phyloP scores from a whole-genome alignment of 495 filamentous ascomycete species.

The Lasiosphaeriaceae sp. region DNA sequence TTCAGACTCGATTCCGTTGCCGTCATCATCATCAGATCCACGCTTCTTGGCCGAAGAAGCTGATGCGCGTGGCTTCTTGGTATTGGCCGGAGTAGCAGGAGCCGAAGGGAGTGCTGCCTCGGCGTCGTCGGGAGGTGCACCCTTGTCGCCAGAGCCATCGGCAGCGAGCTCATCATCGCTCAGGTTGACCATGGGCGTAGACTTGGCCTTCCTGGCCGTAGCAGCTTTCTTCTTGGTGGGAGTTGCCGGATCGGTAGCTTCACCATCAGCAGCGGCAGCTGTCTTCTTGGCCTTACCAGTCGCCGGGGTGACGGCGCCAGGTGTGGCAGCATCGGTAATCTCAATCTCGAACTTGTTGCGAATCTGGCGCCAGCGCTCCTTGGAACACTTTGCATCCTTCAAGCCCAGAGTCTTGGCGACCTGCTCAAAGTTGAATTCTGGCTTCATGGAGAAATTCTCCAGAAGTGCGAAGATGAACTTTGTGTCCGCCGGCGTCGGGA shows the following conservation, averaged over 20 bases:
- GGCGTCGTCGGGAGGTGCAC: no score
- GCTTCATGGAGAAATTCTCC: slow-evolving; percentile 2
- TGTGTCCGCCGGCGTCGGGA: background rate
- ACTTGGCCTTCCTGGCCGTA: background rate
- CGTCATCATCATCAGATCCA: background rate
- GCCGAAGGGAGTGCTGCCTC: background rate
- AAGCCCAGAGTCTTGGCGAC: background rate
- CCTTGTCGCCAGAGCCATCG: no score
- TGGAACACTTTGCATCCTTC: slow-evolving; percentile 4
- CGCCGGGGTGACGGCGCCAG: background rate
- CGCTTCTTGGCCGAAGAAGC: background rate
- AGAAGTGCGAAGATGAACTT: slow-evolving; percentile 6
- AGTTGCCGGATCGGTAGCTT: background rate
- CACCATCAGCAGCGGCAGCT: background rate
- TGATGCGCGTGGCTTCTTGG: background rate
- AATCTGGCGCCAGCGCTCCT: slow-evolving; percentile 13
- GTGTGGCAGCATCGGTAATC: background rate
- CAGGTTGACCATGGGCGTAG: background rate
- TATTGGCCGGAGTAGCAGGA: background rate
- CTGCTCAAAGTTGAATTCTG: slow-evolving; percentile 9
- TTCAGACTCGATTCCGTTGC: background rate
- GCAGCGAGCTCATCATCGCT: background rate
- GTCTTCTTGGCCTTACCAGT: background rate
- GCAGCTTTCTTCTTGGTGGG: background rate
- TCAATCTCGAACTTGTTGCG: slow-evolving; percentile 4